Evolutionary conservation across 306 rosid genomes (phyloP).

Genomic region (Vigna reflexopilosa): DNA sequence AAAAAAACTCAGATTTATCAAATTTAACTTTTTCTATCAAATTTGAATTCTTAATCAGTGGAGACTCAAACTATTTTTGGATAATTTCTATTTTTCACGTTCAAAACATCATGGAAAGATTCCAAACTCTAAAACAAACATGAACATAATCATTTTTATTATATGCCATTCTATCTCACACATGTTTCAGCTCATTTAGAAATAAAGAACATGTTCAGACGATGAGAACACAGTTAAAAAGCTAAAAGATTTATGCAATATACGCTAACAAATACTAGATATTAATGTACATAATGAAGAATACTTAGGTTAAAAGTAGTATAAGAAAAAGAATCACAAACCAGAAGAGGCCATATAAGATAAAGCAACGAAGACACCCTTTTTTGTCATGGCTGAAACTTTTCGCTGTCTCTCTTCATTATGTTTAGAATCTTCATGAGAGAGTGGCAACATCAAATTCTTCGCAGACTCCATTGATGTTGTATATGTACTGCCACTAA

Average conservation of each 20-base stretch:
- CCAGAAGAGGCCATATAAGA: constrained; percentile 80
- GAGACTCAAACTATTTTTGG: too few relatives aligned
- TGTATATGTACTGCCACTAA: neutral
- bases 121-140: too few relatives aligned
- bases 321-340: constrained; percentile 28
- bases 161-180: neutral
- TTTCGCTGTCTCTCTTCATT: constrained; percentile 42
- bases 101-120: too few relatives aligned
- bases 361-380: constrained; percentile 70
- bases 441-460: constrained; percentile 42
- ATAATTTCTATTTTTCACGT: too few relatives aligned
- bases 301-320: neutral
- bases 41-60: too few relatives aligned
- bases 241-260: neutral
- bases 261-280: neutral
- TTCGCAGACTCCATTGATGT: neutral
- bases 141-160: neutral
- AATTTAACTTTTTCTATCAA: too few relatives aligned
- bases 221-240: neutral
- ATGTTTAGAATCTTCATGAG: constrained; percentile 22
- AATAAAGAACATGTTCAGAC: neutral
- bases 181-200: neutral
- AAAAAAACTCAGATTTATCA: too few relatives aligned
- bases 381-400: constrained; percentile 56
- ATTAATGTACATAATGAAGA: neutral